Conservation (phyloP, 2,329 filamentous ascomycete species). For the Arthroderma uncinatum region DNA sequence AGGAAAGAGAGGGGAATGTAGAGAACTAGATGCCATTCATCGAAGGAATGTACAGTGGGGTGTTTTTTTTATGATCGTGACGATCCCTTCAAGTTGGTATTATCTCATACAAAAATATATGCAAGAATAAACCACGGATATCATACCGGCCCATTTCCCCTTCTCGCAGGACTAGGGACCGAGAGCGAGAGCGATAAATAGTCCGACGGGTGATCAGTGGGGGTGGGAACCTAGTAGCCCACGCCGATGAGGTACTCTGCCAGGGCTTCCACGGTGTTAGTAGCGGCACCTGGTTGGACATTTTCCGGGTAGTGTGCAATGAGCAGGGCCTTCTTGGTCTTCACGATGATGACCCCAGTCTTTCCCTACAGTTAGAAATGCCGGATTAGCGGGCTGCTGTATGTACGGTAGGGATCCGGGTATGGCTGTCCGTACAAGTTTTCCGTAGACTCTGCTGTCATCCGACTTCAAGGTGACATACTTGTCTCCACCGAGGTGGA, state of each 20-base stretch:
- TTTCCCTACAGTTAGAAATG: conserved; percentile 49
- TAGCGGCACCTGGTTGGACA: conserved; percentile 62
- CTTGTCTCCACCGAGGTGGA: conserved; percentile 65
- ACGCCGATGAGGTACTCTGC: conserved; percentile 74
- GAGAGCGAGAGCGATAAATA: not conserved
- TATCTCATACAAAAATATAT: not conserved
- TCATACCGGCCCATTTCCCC: not conserved
- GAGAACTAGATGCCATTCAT: not conserved
- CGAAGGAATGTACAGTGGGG: not conserved
- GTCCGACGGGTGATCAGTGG: not conserved
- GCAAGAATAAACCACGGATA: not conserved
- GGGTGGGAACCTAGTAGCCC: conserved; percentile 50
- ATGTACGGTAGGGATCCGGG: not conserved
- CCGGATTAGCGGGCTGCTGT: not conserved
- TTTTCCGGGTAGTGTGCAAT: conserved; percentile 73
- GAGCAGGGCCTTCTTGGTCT: conserved; percentile 80
- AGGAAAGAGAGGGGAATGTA: not conserved
- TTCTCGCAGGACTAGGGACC: not conserved
- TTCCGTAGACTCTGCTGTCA: conserved; percentile 69
- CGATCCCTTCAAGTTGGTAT: not conserved
- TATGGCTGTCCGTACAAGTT: conserved; percentile 45
- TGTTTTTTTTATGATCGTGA: not conserved
- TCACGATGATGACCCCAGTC: conserved; percentile 69
- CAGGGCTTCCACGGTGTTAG: conserved; percentile 67
- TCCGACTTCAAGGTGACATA: conserved; percentile 68